Evolutionary conservation across 345 rosid genomes (phyloP), one percentile per base, ranked within the genome.

Genomic region (Fremontodendron californicum): DNA sequence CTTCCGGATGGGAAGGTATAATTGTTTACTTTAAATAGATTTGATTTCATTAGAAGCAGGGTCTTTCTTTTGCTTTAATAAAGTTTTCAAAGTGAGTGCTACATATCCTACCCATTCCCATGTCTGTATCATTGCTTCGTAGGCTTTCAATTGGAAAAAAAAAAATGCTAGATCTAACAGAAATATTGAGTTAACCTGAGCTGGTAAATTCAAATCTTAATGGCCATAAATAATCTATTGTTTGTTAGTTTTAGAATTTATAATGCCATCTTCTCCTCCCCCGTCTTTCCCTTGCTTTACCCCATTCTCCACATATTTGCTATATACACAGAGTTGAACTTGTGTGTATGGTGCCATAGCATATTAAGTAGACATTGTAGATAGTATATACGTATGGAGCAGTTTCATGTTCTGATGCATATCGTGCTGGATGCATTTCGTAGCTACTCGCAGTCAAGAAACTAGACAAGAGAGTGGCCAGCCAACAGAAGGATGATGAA

Each of bases 361-460:
- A 25, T 45, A 49, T 71, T 19, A 71, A 31, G 58, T 49, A 31
- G 61, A 40, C 39, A 5, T 31, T 8, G 39, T 27, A 42, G 35
- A 25, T 58, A 4, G 35, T 19, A 74, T 37, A 13, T 23, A 51
- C 15, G 31, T 16, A 16, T 46, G 52, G 16, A 52, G 27, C 65
- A 16, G 33, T 61, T 71, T 81, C 18, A 60, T 37, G 15, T 70
- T 62, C 31, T 78, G 68, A 81, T 60, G 5, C 72, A 54, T 81
- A 64, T 76, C n/a, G 48, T 52, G 68, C 51, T 71, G 79, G 70
- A 37, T 84, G 58, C 78, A 51, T 73, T 18, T 81, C 83, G 81
- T 80, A 96, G 99, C 84, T 92, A 27, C 86, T 87, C 40, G 96
- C 96, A 29, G 97, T 96, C 78, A 96, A 96, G 93, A 96, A 96